A percentile compares a stretch with the other conserved stretches of the same genome.
Conservation (phyloP, 495 filamentous ascomycete species). For the Annulohypoxylon nitens region DNA sequence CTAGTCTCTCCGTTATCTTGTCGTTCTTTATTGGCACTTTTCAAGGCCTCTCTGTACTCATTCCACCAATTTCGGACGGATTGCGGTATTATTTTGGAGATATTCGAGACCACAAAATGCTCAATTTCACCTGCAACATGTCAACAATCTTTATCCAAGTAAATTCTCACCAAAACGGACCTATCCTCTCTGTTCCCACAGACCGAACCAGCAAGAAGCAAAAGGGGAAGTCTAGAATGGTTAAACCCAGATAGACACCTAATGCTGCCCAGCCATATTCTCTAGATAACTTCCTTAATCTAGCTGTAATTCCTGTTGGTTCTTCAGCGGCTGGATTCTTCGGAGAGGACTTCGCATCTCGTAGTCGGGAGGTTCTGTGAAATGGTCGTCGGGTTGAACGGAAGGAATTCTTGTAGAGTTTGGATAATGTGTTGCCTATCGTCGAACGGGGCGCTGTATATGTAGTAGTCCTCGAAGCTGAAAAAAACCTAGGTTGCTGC, state of each 20-base stretch:
- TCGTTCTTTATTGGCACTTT: slow-evolving; percentile 50
- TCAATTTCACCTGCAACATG: slow-evolving; percentile 60
- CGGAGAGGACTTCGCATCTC: slow-evolving; percentile 42
- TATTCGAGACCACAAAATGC: slow-evolving; percentile 62
- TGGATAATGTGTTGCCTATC: slow-evolving; percentile 17
- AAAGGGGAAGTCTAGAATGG: slow-evolving; percentile 92
- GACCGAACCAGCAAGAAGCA: slow-evolving; percentile 88
- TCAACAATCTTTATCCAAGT: slow-evolving; percentile 46
- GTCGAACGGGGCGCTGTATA: slow-evolving; percentile 21
- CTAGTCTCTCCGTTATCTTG: slow-evolving; percentile 46
- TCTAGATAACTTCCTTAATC: slow-evolving; percentile 83
- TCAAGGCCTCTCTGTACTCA: slow-evolving; percentile 56
- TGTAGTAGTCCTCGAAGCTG: slow-evolving; percentile 4
- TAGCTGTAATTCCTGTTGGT: slow-evolving; percentile 71
- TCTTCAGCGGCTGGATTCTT: slow-evolving; percentile 48
- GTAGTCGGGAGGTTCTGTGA: slow-evolving; percentile 48
- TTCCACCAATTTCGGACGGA: slow-evolving; percentile 60
- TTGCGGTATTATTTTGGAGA: slow-evolving; percentile 64
- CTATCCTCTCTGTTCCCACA: slow-evolving; percentile 88
- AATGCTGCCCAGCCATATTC: slow-evolving; percentile 96
- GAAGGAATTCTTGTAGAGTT: slow-evolving; percentile 18
- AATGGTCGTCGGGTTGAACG: slow-evolving; percentile 47
- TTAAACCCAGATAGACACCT: slow-evolving; percentile 88
- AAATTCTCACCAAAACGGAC: slow-evolving; percentile 62
- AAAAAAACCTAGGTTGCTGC: slow-evolving; percentile 6